These are phyloP conservation scores for Plasmodium billcollinsi DNA, from an alignment of 169 alveolate species.

Conservation along the genomic window DNA sequence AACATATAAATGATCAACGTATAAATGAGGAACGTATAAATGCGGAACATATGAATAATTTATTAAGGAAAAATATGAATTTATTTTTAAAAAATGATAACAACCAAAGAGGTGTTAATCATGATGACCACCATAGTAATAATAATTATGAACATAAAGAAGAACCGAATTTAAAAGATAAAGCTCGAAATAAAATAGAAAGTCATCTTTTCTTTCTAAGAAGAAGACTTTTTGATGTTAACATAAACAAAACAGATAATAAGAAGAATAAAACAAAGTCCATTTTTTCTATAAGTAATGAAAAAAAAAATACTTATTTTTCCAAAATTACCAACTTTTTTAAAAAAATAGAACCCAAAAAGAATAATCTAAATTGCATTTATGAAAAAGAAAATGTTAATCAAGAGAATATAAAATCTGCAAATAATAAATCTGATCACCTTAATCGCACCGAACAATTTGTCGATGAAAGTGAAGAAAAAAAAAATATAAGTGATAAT, in stretches of 20 bases:
- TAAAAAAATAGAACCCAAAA: conserved; percentile 11
- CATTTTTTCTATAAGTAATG: background rate
- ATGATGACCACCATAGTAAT: background rate
- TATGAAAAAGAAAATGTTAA: background rate
- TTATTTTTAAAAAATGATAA: background rate
- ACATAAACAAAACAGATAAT: background rate
- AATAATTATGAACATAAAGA: background rate
- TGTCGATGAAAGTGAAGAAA: conserved; percentile 3
- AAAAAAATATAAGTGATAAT: background rate
- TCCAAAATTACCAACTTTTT: conserved; percentile 33
- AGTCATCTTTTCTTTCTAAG: background rate
- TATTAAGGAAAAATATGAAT: background rate
- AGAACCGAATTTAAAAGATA: conserved; percentile 10
- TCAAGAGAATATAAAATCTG: conserved; percentile 13
- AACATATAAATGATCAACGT: background rate
- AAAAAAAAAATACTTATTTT: conserved; percentile 27
- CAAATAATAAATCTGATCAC: background rate
- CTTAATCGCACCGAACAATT: background rate
- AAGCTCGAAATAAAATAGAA: background rate
- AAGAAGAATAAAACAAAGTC: conserved; percentile 8
- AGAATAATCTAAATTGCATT: background rate
- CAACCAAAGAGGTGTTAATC: background rate
- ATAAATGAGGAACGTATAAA: background rate
- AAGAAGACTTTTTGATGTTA: background rate
- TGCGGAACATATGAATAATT: background rate